phyloP scores from a whole-genome alignment of 169 alveolate species.

The Cryptosporidium felis region DNA sequence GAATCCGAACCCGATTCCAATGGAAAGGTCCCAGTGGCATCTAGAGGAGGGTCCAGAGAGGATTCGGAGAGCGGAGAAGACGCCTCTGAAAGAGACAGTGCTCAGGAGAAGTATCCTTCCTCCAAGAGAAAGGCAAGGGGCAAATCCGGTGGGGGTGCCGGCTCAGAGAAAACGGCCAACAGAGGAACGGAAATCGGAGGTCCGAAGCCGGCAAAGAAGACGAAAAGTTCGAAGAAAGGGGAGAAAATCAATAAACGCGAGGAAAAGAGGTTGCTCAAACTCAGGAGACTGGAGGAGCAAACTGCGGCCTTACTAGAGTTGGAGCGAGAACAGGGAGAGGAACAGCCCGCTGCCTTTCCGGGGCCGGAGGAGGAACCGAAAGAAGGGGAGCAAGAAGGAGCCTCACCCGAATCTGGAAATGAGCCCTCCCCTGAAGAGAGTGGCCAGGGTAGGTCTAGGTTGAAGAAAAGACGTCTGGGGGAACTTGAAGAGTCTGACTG shows the following conservation, averaged over 20 bases:
- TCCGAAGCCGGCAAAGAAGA: not conserved
- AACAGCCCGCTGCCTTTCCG: not conserved
- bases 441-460: not conserved
- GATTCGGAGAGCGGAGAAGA: no score
- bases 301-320: conserved; percentile 13
- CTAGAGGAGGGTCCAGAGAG: no score
- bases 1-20: no score
- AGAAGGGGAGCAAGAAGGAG: not conserved
- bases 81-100: no score
- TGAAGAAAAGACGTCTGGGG: conserved; percentile 40
- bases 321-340: not conserved
- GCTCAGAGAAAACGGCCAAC: not conserved
- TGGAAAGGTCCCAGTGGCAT: no score
- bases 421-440: not conserved
- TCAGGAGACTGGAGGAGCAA: conserved; percentile 38
- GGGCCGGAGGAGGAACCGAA: not conserved
- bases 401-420: not conserved
- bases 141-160: not conserved
- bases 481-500: not conserved
- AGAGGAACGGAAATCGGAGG: not conserved
- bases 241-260: not conserved
- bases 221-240: not conserved
- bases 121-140: not conserved
- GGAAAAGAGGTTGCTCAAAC: conserved; percentile 23
- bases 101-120: no score